Evolutionary conservation across 106 monocot species (phyloP), one percentile per base, ranked within the genome.

Genomic region (Chionographis japonica): DNA sequence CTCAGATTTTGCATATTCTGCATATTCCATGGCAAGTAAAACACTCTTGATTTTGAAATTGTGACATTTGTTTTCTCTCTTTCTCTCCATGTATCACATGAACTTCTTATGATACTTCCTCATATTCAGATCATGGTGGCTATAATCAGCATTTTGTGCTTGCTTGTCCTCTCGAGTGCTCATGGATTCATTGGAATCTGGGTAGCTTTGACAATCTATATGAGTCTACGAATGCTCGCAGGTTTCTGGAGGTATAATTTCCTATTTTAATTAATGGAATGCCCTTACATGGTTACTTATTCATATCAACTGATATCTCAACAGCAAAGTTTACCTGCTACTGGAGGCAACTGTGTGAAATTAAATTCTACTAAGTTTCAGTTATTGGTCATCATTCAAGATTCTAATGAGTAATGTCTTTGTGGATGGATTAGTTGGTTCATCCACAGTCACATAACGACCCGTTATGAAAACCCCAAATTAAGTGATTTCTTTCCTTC

Each of bases 1-100:
- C 70, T 95, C 95, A 54, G 95, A 95, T 77, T 95, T 86, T 77
- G 81, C 77, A 16, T 95, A 88, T 81, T 79, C 95, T 72, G 95
- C 95, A 12, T 91, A 89, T 73, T 95, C 95, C 8, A 91, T 95
- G 95, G 95, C 68, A 79, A 77, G 80, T 83, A 17, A 2, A 10
- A 52, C 2, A 10, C 55, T 43, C 0, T 49, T 10, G 10, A 16
- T 20, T 63, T 37, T 16, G 42, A 8, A 35, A 37, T n/a, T 35
- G 40, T 2, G 15, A 14, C 12, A 7, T 37, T 66, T 53, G 5
- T 16, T 13, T 14, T 50, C 39, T 17, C 37, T n/a, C 3, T 40
- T 60, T 4, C 35, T 72, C 54, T 27, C 14, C 16, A 52, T 6
- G 14, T 56, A 36, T 46, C 6, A 7, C 52, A 50, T 78, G 19